phyloP scores from a whole-genome alignment of 108 stramenopile species.

The Skeletonema menzelii region DNA sequence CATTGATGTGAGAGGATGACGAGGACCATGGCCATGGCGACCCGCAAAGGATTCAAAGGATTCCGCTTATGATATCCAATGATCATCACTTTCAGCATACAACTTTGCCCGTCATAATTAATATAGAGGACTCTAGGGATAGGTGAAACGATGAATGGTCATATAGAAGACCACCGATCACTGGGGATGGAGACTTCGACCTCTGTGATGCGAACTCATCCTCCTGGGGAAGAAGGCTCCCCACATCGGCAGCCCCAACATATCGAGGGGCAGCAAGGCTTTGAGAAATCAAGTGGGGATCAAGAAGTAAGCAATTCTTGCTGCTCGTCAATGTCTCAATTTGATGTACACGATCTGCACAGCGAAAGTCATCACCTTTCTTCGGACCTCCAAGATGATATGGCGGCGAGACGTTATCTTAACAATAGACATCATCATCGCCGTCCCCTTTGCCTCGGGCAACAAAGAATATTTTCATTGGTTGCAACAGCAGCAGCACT shows the following conservation, averaged over 20 bases:
- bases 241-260: background rate
- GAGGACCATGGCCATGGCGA: background rate
- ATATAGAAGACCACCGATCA: background rate
- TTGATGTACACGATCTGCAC: background rate
- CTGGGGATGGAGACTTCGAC: background rate
- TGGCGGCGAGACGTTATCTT: background rate
- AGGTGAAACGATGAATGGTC: background rate
- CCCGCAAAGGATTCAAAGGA: background rate
- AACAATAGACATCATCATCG: background rate
- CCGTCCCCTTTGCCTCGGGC: background rate
- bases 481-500: conserved; percentile 7
- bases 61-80: background rate
- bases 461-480: background rate
- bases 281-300: background rate
- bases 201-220: background rate
- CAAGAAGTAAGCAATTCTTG: background rate
- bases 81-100: background rate
- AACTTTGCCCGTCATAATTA: too few species aligned
- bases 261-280: background rate
- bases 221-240: background rate
- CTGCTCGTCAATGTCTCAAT: background rate
- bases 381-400: background rate
- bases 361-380: background rate
- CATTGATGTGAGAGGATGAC: background rate
- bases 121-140: too few species aligned